Evolutionary conservation across 192 early-diverging fungal species (phyloP), one percentile per base, ranked within the genome.

Genomic region (Gigaspora rosea): DNA sequence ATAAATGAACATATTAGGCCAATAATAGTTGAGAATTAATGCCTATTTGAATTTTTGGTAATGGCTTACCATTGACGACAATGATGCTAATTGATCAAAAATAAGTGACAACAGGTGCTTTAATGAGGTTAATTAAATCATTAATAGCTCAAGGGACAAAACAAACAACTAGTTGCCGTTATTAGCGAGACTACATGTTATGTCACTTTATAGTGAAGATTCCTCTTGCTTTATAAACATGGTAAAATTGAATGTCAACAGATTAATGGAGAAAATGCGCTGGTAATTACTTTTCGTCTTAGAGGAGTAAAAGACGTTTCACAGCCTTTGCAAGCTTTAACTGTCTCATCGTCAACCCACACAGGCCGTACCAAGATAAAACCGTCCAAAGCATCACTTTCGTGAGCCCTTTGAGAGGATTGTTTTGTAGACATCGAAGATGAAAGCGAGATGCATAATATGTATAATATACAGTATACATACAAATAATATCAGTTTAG

Each of bases 11-110:
- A 16, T 50, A 58, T 50, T 13, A 9, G 57, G 9, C 11, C 50
- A 8, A 61, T 49, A 36, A 32, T 33, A 12, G 12, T 61, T 49
- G 27, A 8, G 46, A 22, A 16, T 58, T 10, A 69, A 41, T n/a
- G 66, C 1, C 52, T 48, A 10, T 22, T 64, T 73, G 10, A 32
- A 12, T 59, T 46, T 63, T 57, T 16, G 50, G 8, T 66, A 18
- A 32, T 36, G 9, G 18, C 41, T 78, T 84, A 89, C 88, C 88
- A 89, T 79, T 87, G 85, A 57, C 88, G 79, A 71, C 88, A 89
- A 66, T 89, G 88, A 81, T 89, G 88, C 88, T 89, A 32, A 32
- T 3, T 62, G 15, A 54, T 9, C 13, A 51, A 62, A 41, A 41
- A 41, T 41, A 41, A 41, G 41, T 41, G 41, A 41, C 41, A 41